Evolutionary conservation across 371 early-diverging fungal species (phyloP).

Genomic region (Lichtheimia ornata): DNA sequence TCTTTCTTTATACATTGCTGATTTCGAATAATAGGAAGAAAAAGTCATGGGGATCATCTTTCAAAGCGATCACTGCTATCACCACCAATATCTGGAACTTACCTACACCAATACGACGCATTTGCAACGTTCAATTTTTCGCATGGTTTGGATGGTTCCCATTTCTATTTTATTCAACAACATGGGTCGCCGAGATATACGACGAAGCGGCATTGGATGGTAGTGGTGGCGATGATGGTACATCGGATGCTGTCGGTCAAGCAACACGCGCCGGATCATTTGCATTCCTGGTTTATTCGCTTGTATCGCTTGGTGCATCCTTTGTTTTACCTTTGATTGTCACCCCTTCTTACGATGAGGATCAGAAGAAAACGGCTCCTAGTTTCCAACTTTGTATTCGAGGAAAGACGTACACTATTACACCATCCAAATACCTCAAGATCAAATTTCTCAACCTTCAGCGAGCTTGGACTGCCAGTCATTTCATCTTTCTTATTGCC

Average conservation of each 20-base stretch:
- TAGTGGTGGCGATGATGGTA: constrained; percentile 23
- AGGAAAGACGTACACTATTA: constrained; percentile 13
- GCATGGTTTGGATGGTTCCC: constrained; percentile 98
- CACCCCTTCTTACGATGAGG: constrained; percentile 18
- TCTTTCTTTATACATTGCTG: neutral
- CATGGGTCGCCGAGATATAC: constrained; percentile 76
- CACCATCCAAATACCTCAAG: constrained; percentile 21
- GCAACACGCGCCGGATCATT: constrained; percentile 85
- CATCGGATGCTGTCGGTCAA: constrained; percentile 56
- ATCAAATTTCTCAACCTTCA: constrained; percentile 54
- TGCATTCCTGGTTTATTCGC: constrained; percentile 78
- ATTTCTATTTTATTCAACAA: constrained; percentile 88
- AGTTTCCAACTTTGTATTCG: constrained; percentile 9
- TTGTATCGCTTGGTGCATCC: constrained; percentile 74
- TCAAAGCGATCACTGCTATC: constrained; percentile 35
- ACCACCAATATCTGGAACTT: constrained; percentile 53
- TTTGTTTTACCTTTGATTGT: constrained; percentile 68
- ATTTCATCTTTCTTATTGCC: constrained; percentile 64
- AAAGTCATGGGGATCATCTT: constrained; percentile 24
- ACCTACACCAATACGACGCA: constrained; percentile 69
- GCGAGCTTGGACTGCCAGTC: constrained; percentile 70
- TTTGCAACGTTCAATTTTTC: constrained; percentile 90
- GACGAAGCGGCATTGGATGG: constrained; percentile 19
- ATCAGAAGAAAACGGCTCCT: neutral
- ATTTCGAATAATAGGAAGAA: neutral